These are phyloP conservation scores for Dictyostelium capitatum DNA, from an alignment of 78 protist species.

Conservation along the genomic window DNA sequence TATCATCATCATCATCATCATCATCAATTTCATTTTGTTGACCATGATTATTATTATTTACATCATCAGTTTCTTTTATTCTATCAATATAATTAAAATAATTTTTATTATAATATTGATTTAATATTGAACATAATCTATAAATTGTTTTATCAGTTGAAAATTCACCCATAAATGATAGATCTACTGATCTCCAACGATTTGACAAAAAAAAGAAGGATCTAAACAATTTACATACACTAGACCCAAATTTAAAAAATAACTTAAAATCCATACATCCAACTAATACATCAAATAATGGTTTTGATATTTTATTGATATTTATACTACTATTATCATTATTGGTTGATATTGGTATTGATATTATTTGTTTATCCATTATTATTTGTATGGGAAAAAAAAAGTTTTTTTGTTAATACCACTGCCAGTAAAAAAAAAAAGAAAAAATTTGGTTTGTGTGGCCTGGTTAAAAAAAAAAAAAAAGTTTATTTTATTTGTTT, in stretches of 20 bases:
- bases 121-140: not conserved
- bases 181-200: not conserved
- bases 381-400: no score
- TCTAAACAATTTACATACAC: not conserved
- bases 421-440: no score
- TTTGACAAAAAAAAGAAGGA: not conserved
- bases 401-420: no score
- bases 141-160: not conserved
- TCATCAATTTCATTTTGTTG: no score
- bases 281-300: not conserved
- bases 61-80: not conserved
- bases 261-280: not conserved
- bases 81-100: not conserved
- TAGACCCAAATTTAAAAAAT: constrained; percentile 2
- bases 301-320: not conserved
- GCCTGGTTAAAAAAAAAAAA: no score
- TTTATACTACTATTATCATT: not conserved
- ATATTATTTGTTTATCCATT: no score
- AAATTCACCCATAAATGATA: not conserved
- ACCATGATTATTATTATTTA: no score
- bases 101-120: not conserved
- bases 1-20: not conserved
- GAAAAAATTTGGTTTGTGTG: no score
- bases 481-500: no score
- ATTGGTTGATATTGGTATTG: not conserved